A percentile compares a stretch with the other conserved stretches of the same genome.
phyloP scores from a whole-genome alignment of 495 filamentous ascomycete genomes.

The Penicillium desertorum region DNA sequence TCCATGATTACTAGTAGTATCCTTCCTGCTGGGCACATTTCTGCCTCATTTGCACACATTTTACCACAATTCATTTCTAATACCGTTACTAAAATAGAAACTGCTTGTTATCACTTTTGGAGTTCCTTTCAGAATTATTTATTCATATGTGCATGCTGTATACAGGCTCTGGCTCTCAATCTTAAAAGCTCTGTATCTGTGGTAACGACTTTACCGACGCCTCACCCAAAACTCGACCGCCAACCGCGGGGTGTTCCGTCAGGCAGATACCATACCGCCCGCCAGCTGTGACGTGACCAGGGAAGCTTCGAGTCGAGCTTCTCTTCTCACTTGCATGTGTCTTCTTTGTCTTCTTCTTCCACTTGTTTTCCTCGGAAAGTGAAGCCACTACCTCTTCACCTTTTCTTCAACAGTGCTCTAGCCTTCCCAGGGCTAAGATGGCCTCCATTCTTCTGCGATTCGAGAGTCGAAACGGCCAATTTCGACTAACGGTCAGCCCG shows the following conservation, averaged over 20 bases:
- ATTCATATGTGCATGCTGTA: too few species aligned
- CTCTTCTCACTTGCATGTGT: conserved; percentile 9
- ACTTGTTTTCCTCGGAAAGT: background rate
- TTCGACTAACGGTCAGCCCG: conserved; percentile 51
- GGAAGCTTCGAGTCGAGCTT: conserved; percentile 19
- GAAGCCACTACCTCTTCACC: background rate
- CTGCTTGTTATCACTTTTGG: too few species aligned
- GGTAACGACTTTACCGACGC: conserved; percentile 1
- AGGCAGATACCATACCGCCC: conserved; percentile 24
- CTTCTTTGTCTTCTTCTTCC: conserved; percentile 14
- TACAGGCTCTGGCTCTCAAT: too few species aligned
- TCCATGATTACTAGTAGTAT: too few species aligned
- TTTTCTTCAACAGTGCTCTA: background rate
- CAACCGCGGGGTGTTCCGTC: conserved; percentile 9
- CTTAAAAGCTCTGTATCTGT: background rate
- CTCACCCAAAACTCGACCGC: background rate
- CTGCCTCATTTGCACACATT: too few species aligned
- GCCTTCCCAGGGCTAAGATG: conserved; percentile 28
- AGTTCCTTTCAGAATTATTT: too few species aligned
- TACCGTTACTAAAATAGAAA: too few species aligned
- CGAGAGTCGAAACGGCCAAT: conserved; percentile 57
- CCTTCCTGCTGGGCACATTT: too few species aligned
- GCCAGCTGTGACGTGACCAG: conserved; percentile 27
- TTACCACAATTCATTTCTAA: too few species aligned
- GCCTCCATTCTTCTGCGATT: conserved; percentile 53